Conservation (phyloP, 2,329 filamentous ascomycete species). For the Colletotrichum musicola region DNA sequence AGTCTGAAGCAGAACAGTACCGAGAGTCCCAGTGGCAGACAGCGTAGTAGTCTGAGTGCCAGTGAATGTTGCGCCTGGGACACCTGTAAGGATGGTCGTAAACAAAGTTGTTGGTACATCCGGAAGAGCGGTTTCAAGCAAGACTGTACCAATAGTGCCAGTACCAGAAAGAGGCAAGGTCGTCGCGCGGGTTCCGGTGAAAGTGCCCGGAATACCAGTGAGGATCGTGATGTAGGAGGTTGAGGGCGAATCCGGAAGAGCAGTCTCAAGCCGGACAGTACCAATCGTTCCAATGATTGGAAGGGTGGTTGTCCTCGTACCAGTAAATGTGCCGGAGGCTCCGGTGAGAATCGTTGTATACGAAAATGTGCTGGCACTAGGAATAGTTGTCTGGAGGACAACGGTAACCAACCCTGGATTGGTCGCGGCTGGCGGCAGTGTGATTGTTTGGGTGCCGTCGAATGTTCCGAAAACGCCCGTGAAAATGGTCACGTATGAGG, state of each 20-base stretch:
- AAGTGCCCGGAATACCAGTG: conserved; percentile 6
- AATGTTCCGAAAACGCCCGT: conserved; percentile 21
- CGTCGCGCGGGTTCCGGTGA: conserved; percentile 5
- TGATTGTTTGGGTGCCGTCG: conserved; percentile 24
- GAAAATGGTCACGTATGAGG: conserved; percentile 19
- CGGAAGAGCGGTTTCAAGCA: conserved; percentile 15
- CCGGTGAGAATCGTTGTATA: conserved; percentile 19
- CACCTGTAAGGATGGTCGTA: conserved; percentile 6
- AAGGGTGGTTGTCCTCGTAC: conserved; percentile 3
- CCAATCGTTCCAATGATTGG: neutral
- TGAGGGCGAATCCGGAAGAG: neutral
- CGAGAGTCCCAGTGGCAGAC: neutral
- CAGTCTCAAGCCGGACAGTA: neutral
- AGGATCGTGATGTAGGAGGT: neutral
- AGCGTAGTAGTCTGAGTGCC: conserved; percentile 6
- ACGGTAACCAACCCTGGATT: conserved; percentile 25
- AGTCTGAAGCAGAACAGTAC: conserved; percentile 3
- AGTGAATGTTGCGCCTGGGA: neutral
- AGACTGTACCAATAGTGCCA: conserved; percentile 15
- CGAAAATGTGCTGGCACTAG: conserved; percentile 3
- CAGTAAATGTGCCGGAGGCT: conserved; percentile 1
- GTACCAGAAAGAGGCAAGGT: neutral
- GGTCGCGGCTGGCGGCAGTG: conserved; percentile 14
- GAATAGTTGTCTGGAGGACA: conserved; percentile 21
- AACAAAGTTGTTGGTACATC: neutral